Base-by-base conservation (phyloP, 1,139 yeast genomes). In the Scheffersomyces insectosa region DNA sequence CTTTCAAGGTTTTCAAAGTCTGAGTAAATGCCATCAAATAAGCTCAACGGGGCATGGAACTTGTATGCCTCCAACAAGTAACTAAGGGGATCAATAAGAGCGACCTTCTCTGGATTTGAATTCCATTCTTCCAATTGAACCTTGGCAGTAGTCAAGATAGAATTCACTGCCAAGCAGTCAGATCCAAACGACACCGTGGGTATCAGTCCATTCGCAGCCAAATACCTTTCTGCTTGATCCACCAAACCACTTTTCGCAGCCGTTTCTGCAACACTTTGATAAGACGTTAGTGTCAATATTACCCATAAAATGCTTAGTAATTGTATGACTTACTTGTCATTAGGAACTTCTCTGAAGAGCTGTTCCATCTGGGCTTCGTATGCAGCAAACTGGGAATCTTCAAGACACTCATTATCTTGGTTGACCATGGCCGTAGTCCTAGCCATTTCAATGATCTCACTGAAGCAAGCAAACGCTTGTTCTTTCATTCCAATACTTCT, bases 1-100 rank as follows among this genome's bases (percentile, higher is more conserved):
- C 37, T 32, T 5, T 34, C 12, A 11, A 55, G 20, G 2, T 41
- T 14, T 1, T 30, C 33, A 13, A 31, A 16, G 16, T 9, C 12
- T 4, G 14, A 16, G 16, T 31, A 31, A 31, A 31, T n/a, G 3
- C 49, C 49, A 5, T 49, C 43, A 41, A 52, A 66, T 3, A 60
- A 43, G 38, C 59, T 57, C 5, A 49, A 39, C 1, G 71, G 71
- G 0, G 57, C 57, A 40, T 60, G 50, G 6, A 41, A 33, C 30
- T 47, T 43, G 13, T 62, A 49, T 1, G 62, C 54, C 13, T 50
- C 40, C 28, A 55, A 50, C 3, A 64, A 23, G 2, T 27, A 16
- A 4, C 33, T 33, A 12, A 48, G 20, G 5, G 46, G 46, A 23
- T 44, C 43, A 10, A 15, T 20, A 9, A 9, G 25, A 4, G 33